Evolutionary conservation across 2,329 filamentous ascomycete species (phyloP).

Genomic region (Leptographium galeiforme): DNA sequence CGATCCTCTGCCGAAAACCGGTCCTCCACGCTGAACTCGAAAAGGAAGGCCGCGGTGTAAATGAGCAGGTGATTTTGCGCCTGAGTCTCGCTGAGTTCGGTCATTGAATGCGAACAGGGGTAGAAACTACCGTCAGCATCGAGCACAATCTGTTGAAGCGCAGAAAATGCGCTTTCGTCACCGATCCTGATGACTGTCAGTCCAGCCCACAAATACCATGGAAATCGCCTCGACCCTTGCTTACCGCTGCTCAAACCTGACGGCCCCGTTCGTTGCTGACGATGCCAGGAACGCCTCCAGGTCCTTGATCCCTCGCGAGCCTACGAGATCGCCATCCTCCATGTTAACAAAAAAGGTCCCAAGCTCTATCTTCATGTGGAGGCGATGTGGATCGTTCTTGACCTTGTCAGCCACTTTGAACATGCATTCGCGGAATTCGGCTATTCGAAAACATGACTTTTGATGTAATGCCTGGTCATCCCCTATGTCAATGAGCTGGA

Average conservation of each 20-base stretch:
- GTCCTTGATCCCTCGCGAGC: too few relatives aligned
- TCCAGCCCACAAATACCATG: too few relatives aligned
- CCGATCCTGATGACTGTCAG: neutral
- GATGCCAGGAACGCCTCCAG: neutral
- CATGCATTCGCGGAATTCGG: neutral
- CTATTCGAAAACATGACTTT: neutral
- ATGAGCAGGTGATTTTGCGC: constrained; percentile 8
- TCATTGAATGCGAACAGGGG: constrained; percentile 3
- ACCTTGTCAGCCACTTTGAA: neutral
- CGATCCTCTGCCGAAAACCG: neutral
- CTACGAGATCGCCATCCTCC: neutral
- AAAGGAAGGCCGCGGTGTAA: constrained; percentile 7
- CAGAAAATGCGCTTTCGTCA: neutral
- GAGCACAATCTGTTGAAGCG: neutral
- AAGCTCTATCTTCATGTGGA: neutral
- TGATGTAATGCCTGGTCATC: too few relatives aligned
- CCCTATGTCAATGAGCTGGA: neutral
- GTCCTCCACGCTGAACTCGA: constrained; percentile 11
- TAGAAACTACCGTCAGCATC: constrained; percentile 1
- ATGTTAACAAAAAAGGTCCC: neutral
- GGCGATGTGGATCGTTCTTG: neutral
- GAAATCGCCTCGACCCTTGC: neutral
- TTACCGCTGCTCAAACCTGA: neutral
- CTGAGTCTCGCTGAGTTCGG: constrained; percentile 5
- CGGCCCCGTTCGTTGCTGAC: neutral